Evolutionary conservation across 352 stramenopile genomes (phyloP).

Genomic region (Aphanomyces stellatus): DNA sequence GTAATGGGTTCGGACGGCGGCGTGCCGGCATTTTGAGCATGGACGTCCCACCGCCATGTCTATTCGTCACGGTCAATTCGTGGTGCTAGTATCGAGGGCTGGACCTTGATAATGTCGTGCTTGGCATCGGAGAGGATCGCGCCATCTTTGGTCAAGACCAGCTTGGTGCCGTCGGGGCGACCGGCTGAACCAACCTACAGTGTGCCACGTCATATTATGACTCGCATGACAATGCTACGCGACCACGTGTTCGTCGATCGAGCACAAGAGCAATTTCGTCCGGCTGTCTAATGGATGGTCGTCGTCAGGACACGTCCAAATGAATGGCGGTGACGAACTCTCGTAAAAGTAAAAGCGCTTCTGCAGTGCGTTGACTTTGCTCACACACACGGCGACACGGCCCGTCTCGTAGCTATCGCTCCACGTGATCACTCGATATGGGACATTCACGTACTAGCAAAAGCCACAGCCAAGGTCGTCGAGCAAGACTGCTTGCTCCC

Average conservation of each 20-base stretch:
- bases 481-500: slow-evolving; percentile 42
- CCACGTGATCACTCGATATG: not conserved
- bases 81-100: too few relatives aligned
- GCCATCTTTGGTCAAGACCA: slow-evolving; percentile 56
- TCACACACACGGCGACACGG: slow-evolving; percentile 56
- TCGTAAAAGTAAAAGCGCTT: slow-evolving; percentile 57
- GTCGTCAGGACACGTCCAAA: not conserved
- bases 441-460: slow-evolving; percentile 52
- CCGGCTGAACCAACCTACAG: slow-evolving; percentile 49
- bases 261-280: slow-evolving; percentile 43
- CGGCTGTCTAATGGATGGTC: slow-evolving; percentile 31
- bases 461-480: slow-evolving; percentile 55
- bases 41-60: slow-evolving; percentile 58
- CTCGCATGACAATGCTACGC: too few relatives aligned
- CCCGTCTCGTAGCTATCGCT: slow-evolving; percentile 44
- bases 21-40: slow-evolving; percentile 50
- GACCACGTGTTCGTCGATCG: slow-evolving; percentile 63
- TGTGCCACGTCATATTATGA: too few relatives aligned
- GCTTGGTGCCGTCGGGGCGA: slow-evolving; percentile 39
- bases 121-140: slow-evolving; percentile 44
- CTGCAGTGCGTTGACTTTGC: slow-evolving; percentile 61
- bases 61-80: too few relatives aligned
- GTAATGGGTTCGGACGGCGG: slow-evolving; percentile 44
- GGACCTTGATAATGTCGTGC: slow-evolving; percentile 48
- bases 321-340: not conserved